A percentile compares a stretch with the other conserved stretches of the same genome.
Evolutionary conservation across 495 filamentous ascomycete genomes (phyloP).

Genomic region (Hyaloscypha finlandica): DNA sequence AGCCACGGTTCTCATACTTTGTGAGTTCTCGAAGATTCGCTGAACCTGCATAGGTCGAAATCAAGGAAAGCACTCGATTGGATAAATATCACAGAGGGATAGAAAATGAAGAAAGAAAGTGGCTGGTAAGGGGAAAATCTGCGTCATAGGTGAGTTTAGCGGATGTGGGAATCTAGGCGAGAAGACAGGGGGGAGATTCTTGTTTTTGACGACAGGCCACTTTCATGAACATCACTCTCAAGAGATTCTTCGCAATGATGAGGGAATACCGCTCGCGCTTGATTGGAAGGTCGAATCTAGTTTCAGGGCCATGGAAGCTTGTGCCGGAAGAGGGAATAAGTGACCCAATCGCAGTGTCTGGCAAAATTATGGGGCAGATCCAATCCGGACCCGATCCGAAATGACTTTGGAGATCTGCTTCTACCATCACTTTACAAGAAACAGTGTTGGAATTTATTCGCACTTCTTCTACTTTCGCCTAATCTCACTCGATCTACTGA

Average conservation of each 20-base stretch:
- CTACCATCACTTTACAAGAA: no score
- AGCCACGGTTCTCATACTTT: not conserved
- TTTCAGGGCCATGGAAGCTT: no score
- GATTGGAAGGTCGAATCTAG: no score
- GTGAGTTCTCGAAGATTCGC: not conserved
- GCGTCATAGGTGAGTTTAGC: not conserved
- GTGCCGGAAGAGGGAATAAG: no score
- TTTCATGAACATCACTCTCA: not conserved
- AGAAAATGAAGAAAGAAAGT: not conserved
- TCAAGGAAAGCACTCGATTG: not conserved
- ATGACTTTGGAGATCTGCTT: no score
- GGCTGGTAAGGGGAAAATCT: slow-evolving; percentile 13
- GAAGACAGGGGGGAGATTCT: not conserved
- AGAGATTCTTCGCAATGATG: not conserved
- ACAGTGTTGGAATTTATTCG: no score
- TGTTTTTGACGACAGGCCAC: not conserved
- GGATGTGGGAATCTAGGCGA: not conserved
- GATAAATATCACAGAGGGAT: not conserved
- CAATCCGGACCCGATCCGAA: no score
- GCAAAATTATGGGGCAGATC: no score
- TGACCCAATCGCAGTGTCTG: no score
- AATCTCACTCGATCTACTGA: no score
- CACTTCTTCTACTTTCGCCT: no score
- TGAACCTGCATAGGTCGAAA: not conserved
- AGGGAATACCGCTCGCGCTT: no score